phyloP scores from a whole-genome alignment of 2,329 filamentous ascomycete species.

The Trichoderma afroharzianum region DNA sequence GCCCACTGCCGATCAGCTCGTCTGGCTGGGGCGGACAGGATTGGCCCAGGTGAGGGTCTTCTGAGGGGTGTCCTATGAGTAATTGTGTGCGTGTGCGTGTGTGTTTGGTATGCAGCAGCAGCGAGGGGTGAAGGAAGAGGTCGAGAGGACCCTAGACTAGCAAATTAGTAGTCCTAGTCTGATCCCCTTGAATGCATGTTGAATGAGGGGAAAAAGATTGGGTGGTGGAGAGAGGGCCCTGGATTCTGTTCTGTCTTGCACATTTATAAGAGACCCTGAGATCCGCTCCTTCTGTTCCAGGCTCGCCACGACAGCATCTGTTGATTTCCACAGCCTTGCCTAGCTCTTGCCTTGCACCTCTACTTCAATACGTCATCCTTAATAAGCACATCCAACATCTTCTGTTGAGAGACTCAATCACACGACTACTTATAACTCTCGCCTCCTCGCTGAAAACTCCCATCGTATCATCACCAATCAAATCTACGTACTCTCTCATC shows the following conservation, averaged over 20 bases:
- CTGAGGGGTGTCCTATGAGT: neutral
- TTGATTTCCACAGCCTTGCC: neutral
- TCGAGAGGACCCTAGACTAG: neutral
- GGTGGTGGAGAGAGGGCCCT: neutral
- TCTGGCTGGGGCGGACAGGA: neutral
- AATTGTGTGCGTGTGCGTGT: neutral
- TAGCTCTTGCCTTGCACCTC: neutral
- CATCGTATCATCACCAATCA: neutral
- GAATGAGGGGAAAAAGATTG: neutral
- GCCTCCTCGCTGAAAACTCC: neutral
- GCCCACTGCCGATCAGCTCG: slow-evolving; percentile 18
- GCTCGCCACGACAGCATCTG: neutral
- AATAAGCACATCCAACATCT: neutral
- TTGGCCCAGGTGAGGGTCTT: neutral
- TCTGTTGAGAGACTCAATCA: neutral
- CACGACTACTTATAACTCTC: neutral
- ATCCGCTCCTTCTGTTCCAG: slow-evolving; percentile 2
- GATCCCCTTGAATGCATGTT: neutral
- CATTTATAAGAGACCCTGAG: slow-evolving; percentile 25
- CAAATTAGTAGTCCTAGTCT: neutral
- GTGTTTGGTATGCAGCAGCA: neutral
- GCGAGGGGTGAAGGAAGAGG: neutral
- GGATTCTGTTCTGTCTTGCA: neutral
- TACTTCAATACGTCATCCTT: neutral
- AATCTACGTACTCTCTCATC: neutral